phyloP scores from a whole-genome alignment of 2,329 filamentous ascomycete genomes.

The Didymosphaeria variabile region DNA sequence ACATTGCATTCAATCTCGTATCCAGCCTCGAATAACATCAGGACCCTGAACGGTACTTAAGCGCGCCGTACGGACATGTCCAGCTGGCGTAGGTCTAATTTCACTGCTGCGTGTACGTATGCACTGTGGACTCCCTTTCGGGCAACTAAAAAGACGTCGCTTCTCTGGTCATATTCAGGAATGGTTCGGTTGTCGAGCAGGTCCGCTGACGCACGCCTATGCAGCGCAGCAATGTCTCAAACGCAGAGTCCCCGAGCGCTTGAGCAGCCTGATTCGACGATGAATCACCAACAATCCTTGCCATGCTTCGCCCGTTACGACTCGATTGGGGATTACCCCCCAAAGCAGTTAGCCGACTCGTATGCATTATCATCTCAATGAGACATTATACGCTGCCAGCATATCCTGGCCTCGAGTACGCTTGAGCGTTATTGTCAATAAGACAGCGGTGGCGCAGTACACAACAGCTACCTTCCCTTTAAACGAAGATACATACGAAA shows the following conservation, averaged over 20 bases:
- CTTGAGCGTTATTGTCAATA: constrained; percentile 6
- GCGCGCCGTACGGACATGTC: constrained; percentile 8
- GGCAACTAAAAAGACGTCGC: background rate
- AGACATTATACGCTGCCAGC: background rate
- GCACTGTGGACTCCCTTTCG: constrained; percentile 56
- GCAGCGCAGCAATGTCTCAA: constrained; percentile 1
- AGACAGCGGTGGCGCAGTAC: constrained; percentile 9
- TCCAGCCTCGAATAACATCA: background rate
- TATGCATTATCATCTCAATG: constrained; percentile 5
- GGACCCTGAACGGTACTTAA: constrained; percentile 7
- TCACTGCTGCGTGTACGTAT: constrained; percentile 28
- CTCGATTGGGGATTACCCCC: background rate
- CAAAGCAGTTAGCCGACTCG: constrained; percentile 6
- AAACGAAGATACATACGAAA: background rate
- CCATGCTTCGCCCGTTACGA: constrained; percentile 3
- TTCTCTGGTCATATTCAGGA: constrained; percentile 11
- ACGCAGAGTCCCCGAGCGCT: background rate
- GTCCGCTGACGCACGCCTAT: constrained; percentile 7
- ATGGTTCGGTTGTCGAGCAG: constrained; percentile 4
- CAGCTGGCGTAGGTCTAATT: constrained; percentile 12
- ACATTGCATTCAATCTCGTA: background rate
- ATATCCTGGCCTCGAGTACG: constrained; percentile 1
- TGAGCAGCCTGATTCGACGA: background rate
- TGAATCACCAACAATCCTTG: constrained; percentile 3
- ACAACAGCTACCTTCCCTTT: constrained; percentile 1